phyloP scores from a whole-genome alignment of 1,139 yeast species.

The Blastobotrys persicus region DNA sequence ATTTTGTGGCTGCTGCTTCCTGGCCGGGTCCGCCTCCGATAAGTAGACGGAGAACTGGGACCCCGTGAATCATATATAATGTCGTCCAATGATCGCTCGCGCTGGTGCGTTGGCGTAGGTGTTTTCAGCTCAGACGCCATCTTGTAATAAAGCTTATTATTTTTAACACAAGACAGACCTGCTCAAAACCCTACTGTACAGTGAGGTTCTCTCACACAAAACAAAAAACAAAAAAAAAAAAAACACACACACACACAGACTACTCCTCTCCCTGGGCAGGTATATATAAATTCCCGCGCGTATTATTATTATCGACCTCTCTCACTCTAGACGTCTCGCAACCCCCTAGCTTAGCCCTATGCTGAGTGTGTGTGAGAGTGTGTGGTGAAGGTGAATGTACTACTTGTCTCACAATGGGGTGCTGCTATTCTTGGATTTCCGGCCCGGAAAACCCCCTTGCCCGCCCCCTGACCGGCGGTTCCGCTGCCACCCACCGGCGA shows the following conservation, averaged over 20 bases:
- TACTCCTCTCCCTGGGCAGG: background rate
- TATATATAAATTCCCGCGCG: background rate
- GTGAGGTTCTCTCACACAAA: background rate
- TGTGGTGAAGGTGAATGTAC: background rate
- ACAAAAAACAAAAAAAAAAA: background rate
- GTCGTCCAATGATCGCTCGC: constrained; percentile 10
- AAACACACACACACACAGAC: background rate
- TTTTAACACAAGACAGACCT: constrained; percentile 5
- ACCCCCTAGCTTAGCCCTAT: background rate
- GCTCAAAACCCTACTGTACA: constrained; percentile 4
- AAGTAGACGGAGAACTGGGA: background rate
- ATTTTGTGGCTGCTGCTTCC: constrained; percentile 1
- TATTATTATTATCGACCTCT: background rate
- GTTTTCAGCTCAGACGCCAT: constrained; percentile 11
- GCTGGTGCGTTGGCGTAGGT: constrained; percentile 7
- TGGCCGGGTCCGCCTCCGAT: background rate
- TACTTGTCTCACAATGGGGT: background rate
- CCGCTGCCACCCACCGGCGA: background rate
- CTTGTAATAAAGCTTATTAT: constrained; percentile 8
- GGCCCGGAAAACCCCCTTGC: background rate
- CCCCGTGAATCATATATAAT: constrained; percentile 8
- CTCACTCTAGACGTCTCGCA: background rate
- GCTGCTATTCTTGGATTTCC: background rate
- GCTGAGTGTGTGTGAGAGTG: too few relatives aligned
- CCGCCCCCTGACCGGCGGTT: background rate